Base-by-base conservation (phyloP, 306 rosid genomes). In the Vigna mungo region DNA sequence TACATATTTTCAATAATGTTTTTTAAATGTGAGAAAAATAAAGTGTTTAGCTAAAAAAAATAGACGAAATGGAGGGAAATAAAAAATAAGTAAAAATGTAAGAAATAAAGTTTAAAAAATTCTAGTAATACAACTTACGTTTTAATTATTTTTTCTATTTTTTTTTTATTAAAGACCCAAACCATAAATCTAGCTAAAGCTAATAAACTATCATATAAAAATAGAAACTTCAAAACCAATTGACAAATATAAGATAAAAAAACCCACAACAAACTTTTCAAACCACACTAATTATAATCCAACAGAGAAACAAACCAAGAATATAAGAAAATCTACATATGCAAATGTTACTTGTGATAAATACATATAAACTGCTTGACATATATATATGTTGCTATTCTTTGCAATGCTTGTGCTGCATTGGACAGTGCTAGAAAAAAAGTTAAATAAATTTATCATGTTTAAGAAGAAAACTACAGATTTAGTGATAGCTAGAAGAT, bases 331-430 rank as follows among this genome's bases (percentile, higher is more conserved):
- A 78, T 27, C 75, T 65, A 54, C 71, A 78, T 37, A 72, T 47
- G 44, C 77, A 71, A 51, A 46, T 37, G 80, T 76, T 75, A 56
- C 79, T 34, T 61, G 79, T 84, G 60, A 71, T 81, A 82, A 53
- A 77, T 64, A 77, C 78, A 53, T 44, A 76, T 47, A 80, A 58
- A 46, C 66, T 48, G 68, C 67, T 77, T 69, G 80, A 74, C 80
- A 58, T 77, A 75, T 80, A 58, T 80, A 70, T 75, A 77, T 82
- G 74, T 66, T 65, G 85, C 81, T 89, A 87, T 81, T 74, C 75
- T 84, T 60, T 76, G 87, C 84, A 83, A 84, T 48, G 76, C 84
- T 75, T 82, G 81, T 82, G 82, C 78, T 48, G 71, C 82, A 25
- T 71, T 66, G 83, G 61, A 78, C 77, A 77, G 86, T 46, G 68